Conservation (phyloP, 2,329 filamentous ascomycete genomes). For the Xylariaceae sp. region DNA sequence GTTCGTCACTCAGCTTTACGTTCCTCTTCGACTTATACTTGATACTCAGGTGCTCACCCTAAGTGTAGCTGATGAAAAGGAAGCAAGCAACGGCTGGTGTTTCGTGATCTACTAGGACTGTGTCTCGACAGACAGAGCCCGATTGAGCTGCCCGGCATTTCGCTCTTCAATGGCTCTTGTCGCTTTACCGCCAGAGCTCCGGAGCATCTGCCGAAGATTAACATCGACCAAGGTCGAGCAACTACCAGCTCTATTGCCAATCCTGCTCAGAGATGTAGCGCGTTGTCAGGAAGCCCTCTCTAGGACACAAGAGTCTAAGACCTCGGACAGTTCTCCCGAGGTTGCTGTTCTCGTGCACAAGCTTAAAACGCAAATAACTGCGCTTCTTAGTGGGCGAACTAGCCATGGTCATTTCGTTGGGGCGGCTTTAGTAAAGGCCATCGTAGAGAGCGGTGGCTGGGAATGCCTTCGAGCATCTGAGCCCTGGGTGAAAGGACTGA, state of each 20-base stretch:
- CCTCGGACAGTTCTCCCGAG: constrained; percentile 68
- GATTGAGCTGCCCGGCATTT: neutral
- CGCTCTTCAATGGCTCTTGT: constrained; percentile 40
- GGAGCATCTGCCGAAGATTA: constrained; percentile 71
- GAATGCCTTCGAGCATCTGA: constrained; percentile 76
- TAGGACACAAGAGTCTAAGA: constrained; percentile 62
- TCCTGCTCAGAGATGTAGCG: constrained; percentile 66
- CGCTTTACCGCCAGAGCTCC: constrained; percentile 62
- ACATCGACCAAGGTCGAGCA: constrained; percentile 74
- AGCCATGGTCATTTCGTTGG: constrained; percentile 78
- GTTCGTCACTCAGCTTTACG: neutral
- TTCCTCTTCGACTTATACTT: neutral
- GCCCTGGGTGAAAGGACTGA: constrained; percentile 77
- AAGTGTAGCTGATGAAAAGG: no score
- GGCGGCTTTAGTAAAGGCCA: constrained; percentile 78
- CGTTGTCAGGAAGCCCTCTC: constrained; percentile 68
- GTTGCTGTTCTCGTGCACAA: constrained; percentile 76
- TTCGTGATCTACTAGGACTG: neutral
- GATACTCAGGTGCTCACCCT: no score
- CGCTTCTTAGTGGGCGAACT: constrained; percentile 78
- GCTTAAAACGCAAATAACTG: constrained; percentile 77
- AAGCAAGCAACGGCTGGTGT: neutral
- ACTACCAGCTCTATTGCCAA: constrained; percentile 74
- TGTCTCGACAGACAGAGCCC: neutral
- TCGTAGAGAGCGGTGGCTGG: constrained; percentile 83